These are phyloP conservation scores for Gossypium lobatum DNA, from an alignment of 441 rosid species.

Conservation along the genomic window DNA sequence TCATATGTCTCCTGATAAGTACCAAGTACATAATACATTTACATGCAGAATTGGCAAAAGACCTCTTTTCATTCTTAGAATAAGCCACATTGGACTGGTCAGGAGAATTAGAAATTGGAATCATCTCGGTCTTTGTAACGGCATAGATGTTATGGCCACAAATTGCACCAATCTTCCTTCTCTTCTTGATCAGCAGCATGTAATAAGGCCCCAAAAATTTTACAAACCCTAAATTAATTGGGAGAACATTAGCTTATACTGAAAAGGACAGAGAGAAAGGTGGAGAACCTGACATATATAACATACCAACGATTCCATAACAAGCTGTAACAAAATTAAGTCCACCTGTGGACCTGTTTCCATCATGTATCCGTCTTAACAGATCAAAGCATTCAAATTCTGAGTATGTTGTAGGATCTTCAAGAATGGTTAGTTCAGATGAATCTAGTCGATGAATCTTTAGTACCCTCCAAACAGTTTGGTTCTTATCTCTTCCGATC, in stretches of 20 bases:
- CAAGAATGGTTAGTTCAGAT: slow-evolving; percentile 46
- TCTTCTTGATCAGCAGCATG: slow-evolving; percentile 63
- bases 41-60: slow-evolving; percentile 65
- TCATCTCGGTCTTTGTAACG: slow-evolving; percentile 49
- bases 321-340: slow-evolving; percentile 62
- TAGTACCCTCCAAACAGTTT: slow-evolving; percentile 51
- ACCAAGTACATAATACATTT: slow-evolving; percentile 49
- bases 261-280: background rate
- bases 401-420: slow-evolving; percentile 52
- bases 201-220: slow-evolving; percentile 77
- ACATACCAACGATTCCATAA: slow-evolving; percentile 67
- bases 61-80: slow-evolving; percentile 77
- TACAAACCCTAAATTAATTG: slow-evolving; percentile 43
- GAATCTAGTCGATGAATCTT: slow-evolving; percentile 58
- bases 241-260: background rate
- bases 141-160: slow-evolving; percentile 63
- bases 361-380: slow-evolving; percentile 57
- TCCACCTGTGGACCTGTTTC: slow-evolving; percentile 60
- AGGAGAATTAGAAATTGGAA: slow-evolving; percentile 47
- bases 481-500: slow-evolving; percentile 59
- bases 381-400: slow-evolving; percentile 52
- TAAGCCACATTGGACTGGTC: slow-evolving; percentile 52
- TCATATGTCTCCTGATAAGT: slow-evolving; percentile 35
- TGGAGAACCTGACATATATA: background rate
- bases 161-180: slow-evolving; percentile 62